Percentiles rank a stretch among this genome's conserved stretches.
phyloP scores from a whole-genome alignment of 768 basidiomycete species.

The Russula virescens region DNA sequence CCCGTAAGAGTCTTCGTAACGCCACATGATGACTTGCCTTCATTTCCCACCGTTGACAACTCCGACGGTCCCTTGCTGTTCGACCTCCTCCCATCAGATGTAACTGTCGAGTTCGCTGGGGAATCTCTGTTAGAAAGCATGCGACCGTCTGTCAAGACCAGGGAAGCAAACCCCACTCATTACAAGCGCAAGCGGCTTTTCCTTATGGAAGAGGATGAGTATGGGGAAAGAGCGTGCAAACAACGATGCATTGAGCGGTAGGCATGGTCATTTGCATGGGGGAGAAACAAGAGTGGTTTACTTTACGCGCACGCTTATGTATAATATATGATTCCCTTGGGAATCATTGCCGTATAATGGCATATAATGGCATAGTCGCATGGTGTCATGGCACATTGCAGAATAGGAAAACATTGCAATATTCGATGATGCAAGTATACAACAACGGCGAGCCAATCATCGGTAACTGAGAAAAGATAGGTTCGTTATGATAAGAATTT shows the following conservation, averaged over 20 bases:
- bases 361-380: slow-evolving; percentile 29
- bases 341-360: slow-evolving; percentile 22
- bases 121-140: not conserved
- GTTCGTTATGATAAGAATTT: not conserved
- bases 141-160: not conserved
- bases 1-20: not conserved
- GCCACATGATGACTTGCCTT: not conserved
- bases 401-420: slow-evolving; percentile 35
- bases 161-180: not conserved
- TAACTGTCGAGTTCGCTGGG: not conserved
- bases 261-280: not conserved
- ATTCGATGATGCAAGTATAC: slow-evolving; percentile 42
- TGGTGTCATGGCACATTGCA: slow-evolving; percentile 34
- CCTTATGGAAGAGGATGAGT: slow-evolving; percentile 3
- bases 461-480: slow-evolving; percentile 57
- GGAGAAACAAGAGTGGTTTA: not conserved
- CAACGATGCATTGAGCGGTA: slow-evolving; percentile 4
- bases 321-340: slow-evolving; percentile 2
- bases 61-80: not conserved
- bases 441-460: slow-evolving; percentile 42
- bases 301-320: not conserved
- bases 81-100: not conserved
- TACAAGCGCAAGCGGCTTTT: slow-evolving; percentile 19
- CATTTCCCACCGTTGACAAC: not conserved
- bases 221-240: slow-evolving; percentile 5